Base-by-base conservation (phyloP, 2,329 filamentous ascomycete genomes). In the Trichoderma guizhouense region DNA sequence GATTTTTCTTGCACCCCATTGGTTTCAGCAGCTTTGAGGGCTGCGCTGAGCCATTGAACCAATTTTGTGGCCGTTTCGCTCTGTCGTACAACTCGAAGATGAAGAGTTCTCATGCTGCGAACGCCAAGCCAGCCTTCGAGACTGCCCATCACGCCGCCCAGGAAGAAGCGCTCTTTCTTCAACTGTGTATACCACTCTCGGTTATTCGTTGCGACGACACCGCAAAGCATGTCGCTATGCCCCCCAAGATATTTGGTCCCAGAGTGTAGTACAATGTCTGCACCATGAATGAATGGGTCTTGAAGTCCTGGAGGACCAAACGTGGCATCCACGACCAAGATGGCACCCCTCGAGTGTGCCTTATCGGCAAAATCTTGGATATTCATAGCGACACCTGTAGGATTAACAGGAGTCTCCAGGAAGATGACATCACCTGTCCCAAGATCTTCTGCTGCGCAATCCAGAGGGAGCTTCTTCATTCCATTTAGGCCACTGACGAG, bases 221-320 rank as follows among this genome's bases (percentile, higher is more conserved):
- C 96, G 78, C 93, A 97, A 4, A 98, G 88, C 86, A 98, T 87
- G 82, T 98, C 96, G 75, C 92, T 95, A 83, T 99, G 96, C 0
- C 96, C 96, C 21, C 96, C 96, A 75, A 99, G 89, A 82, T 98
- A 99, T 85, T 98, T 99, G n/a, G 95, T 97, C 3, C 94, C 96
- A 63, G 88, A 92, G 82, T 99, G 96, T 93, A 98, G 92, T 32
- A 97, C 89, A 1, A 95, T 82, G 81, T 98, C 95, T 28, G 92
- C 94, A 63, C 94, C 95, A 79, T 88, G 91, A 26, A 81, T 78
- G 77, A 98, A 96, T 0, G 96, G 95, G 77, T 98, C 93, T 79
- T 94, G 92, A 72, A 99, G 84, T 26, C 93, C 93, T 32, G 95
- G 96, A 36, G 96, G 96, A 2, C 90, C 96, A 82, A 99, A 98